These are phyloP conservation scores for Claviceps sp. DNA, from an alignment of 2,329 filamentous ascomycete genomes.

Conservation along the genomic window DNA sequence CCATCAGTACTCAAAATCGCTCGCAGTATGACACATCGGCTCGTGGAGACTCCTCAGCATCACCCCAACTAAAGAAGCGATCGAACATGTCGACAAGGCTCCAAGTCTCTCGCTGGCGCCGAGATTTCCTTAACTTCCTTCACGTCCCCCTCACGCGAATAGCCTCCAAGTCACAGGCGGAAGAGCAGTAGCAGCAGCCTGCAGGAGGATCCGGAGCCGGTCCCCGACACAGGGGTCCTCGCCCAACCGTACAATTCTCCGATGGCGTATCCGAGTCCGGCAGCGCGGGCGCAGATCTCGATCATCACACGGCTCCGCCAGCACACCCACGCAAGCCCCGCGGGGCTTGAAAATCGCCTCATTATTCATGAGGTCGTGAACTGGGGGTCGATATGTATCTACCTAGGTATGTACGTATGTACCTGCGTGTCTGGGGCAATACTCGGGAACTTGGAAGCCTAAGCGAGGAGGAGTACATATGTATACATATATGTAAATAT, in stretches of 20 bases:
- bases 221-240: conserved; percentile 62
- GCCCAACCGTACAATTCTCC: conserved; percentile 87
- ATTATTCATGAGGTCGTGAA: too few relatives aligned
- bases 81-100: conserved; percentile 33
- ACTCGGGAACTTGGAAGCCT: too few relatives aligned
- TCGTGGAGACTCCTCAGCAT: conserved; percentile 36
- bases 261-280: conserved; percentile 73
- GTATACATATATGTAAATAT: too few relatives aligned
- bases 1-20: conserved; percentile 22
- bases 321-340: conserved; percentile 41
- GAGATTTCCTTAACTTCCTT: conserved; percentile 37
- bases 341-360: conserved; percentile 11
- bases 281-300: conserved; percentile 57
- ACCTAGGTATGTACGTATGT: too few relatives aligned
- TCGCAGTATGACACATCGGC: conserved; percentile 51
- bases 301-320: conserved; percentile 46
- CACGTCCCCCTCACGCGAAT: conserved; percentile 64
- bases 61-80: conserved; percentile 37
- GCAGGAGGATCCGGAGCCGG: conserved; percentile 35
- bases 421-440: too few relatives aligned
- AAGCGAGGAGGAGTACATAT: too few relatives aligned
- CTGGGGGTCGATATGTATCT: too few relatives aligned
- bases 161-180: conserved; percentile 42
- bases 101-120: conserved; percentile 40
- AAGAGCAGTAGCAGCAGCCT: too few relatives aligned